A percentile compares a stretch with the other conserved stretches of the same genome.
Conservation (phyloP, 2,329 filamentous ascomycete genomes). For the Macroventuria anomochaeta region DNA sequence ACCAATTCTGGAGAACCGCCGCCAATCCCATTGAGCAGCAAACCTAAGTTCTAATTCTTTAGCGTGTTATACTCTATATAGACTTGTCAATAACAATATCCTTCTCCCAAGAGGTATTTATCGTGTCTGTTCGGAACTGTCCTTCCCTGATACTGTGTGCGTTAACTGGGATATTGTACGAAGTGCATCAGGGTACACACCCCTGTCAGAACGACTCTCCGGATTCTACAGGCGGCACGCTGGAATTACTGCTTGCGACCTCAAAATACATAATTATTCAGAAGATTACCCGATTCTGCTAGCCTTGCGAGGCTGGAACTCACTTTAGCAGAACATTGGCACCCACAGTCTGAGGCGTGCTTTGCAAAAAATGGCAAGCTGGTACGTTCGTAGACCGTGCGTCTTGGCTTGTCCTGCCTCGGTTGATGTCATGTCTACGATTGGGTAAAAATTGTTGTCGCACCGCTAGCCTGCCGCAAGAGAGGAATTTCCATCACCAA, state of each 20-base stretch:
- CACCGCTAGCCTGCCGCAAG: slow-evolving; percentile 20
- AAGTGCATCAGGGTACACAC: slow-evolving; percentile 8
- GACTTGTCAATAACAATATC: not conserved
- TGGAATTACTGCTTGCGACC: slow-evolving; percentile 1
- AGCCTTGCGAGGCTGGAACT: slow-evolving; percentile 19
- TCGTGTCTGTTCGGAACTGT: not conserved
- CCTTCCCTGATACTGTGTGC: not conserved
- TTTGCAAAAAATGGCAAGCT: slow-evolving; percentile 3
- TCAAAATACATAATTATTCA: not conserved
- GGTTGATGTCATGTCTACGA: slow-evolving; percentile 28
- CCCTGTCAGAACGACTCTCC: slow-evolving; percentile 6
- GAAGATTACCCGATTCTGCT: slow-evolving; percentile 10
- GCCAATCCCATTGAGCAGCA: slow-evolving; percentile 64
- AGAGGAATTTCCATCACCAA: slow-evolving; percentile 24
- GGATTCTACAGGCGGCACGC: slow-evolving; percentile 6
- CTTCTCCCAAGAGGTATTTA: not conserved
- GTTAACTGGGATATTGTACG: not conserved
- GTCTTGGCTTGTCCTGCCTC: slow-evolving; percentile 24
- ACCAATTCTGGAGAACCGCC: slow-evolving; percentile 53
- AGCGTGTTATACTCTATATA: not conserved
- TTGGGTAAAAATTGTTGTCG: slow-evolving; percentile 25
- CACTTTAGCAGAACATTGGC: slow-evolving; percentile 8
- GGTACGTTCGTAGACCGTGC: slow-evolving; percentile 14
- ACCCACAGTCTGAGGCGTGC: slow-evolving; percentile 3
- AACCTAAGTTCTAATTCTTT: slow-evolving; percentile 53